Percentiles rank a stretch among this genome's conserved stretches.
Conservation (phyloP, 768 basidiomycete species). For the Leccinum fibrillosum region DNA sequence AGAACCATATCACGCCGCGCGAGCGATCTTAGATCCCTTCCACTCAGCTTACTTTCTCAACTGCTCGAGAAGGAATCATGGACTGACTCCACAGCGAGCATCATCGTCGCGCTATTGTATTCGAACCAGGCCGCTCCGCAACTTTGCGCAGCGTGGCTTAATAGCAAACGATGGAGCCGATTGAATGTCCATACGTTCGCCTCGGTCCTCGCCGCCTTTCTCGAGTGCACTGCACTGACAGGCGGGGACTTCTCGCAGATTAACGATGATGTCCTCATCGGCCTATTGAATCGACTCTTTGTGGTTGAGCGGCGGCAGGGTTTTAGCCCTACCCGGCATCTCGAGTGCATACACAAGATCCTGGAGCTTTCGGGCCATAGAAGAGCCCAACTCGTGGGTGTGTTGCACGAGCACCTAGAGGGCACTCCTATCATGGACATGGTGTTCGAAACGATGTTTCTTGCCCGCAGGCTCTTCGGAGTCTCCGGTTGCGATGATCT, state of each 20-base stretch:
- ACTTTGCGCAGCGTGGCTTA: slow-evolving; percentile 41
- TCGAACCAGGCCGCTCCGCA: slow-evolving; percentile 25
- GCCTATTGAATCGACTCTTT: slow-evolving; percentile 28
- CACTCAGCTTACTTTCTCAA: slow-evolving; percentile 25
- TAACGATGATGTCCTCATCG: slow-evolving; percentile 28
- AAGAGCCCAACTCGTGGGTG: slow-evolving; percentile 14
- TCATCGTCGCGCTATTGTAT: slow-evolving; percentile 46
- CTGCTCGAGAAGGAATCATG: slow-evolving; percentile 44
- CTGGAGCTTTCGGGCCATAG: slow-evolving; percentile 24
- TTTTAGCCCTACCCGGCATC: not conserved
- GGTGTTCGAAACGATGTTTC: slow-evolving; percentile 28
- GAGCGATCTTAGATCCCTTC: slow-evolving; percentile 6
- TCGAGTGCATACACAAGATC: slow-evolving; percentile 31
- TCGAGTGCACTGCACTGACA: slow-evolving; percentile 37
- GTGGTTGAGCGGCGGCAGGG: not conserved
- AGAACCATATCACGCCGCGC: not conserved
- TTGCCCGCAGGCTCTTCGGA: slow-evolving; percentile 31
- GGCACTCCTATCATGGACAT: slow-evolving; percentile 24
- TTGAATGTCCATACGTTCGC: slow-evolving; percentile 30
- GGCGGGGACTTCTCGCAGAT: slow-evolving; percentile 17
- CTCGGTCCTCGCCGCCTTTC: slow-evolving; percentile 42
- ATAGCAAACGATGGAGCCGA: slow-evolving; percentile 14
- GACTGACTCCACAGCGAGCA: slow-evolving; percentile 42
- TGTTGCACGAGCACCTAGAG: slow-evolving; percentile 29
- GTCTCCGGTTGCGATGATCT: slow-evolving; percentile 25